Percentiles rank a stretch among this genome's conserved stretches.
Conservation (phyloP, 1,284 basidiomycete genomes). For the Austroboletus niveus region DNA sequence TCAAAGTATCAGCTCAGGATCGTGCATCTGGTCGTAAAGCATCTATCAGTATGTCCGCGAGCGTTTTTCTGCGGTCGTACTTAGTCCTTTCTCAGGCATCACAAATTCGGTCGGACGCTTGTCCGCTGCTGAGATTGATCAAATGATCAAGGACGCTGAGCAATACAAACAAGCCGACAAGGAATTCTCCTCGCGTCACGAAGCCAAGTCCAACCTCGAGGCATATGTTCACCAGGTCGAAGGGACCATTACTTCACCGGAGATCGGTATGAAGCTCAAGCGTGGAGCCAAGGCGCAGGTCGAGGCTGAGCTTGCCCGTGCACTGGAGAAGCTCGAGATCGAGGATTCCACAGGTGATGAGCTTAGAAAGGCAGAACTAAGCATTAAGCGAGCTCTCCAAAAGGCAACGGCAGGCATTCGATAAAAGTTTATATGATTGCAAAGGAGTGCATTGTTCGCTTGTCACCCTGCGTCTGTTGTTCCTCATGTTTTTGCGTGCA, state of each 20-base stretch:
- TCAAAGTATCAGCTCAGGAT: slow-evolving; percentile 95
- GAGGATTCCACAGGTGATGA: slow-evolving; percentile 91
- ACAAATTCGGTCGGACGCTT: slow-evolving; percentile 96
- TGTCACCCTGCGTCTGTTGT: slow-evolving; percentile 12
- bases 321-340: slow-evolving; percentile 94
- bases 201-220: slow-evolving; percentile 96
- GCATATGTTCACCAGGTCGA: slow-evolving; percentile 94
- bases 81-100: slow-evolving; percentile 55
- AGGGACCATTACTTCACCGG: slow-evolving; percentile 88
- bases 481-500: slow-evolving; percentile 6
- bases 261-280: slow-evolving; percentile 97
- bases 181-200: slow-evolving; percentile 94
- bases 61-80: slow-evolving; percentile 6
- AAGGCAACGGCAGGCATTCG: slow-evolving; percentile 89
- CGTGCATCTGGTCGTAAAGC: slow-evolving; percentile 95
- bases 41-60: slow-evolving; percentile 74
- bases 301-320: slow-evolving; percentile 93
- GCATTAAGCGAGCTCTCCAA: slow-evolving; percentile 93
- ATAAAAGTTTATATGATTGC: slow-evolving; percentile 38
- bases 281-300: slow-evolving; percentile 90
- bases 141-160: slow-evolving; percentile 99
- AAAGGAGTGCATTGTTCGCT: slow-evolving; percentile 18
- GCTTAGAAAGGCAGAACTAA: slow-evolving; percentile 89
- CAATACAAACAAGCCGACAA: slow-evolving; percentile 96
- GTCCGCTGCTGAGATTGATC: slow-evolving; percentile 91